phyloP scores from a whole-genome alignment of 192 early-diverging fungal genomes.

The Backusella morwellensis region DNA sequence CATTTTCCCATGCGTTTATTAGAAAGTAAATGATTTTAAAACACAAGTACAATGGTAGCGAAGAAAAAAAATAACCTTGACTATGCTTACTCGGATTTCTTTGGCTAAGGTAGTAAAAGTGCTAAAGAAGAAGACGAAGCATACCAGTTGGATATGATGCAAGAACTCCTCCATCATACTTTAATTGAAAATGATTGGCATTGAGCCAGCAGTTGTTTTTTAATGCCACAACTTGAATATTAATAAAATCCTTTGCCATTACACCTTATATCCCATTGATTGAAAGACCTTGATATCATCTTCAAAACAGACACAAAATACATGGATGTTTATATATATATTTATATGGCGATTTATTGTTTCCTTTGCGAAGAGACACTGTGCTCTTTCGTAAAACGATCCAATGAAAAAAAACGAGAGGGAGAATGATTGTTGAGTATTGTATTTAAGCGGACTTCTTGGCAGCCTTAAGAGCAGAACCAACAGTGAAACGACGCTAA shows the following conservation, averaged over 20 bases:
- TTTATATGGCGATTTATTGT: slow-evolving; percentile 2
- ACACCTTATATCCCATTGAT: neutral
- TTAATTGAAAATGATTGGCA: too few species aligned
- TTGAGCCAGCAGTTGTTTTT: too few species aligned
- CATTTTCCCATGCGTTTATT: too few species aligned
- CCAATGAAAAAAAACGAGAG: neutral
- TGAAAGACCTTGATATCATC: neutral
- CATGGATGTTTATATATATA: neutral
- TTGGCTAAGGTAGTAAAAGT: too few species aligned
- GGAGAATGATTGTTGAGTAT: neutral
- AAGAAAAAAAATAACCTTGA: too few species aligned
- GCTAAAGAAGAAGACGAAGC: too few species aligned
- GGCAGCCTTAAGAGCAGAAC: slow-evolving; percentile 22
- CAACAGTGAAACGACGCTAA: slow-evolving; percentile 33
- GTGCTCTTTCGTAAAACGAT: neutral
- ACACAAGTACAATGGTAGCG: too few species aligned
- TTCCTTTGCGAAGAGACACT: slow-evolving; percentile 1
- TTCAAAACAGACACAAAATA: neutral
- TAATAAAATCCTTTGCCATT: neutral
- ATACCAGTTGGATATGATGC: too few species aligned
- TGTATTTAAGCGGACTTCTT: slow-evolving; percentile 37
- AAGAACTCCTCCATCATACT: too few species aligned
- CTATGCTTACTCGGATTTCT: too few species aligned
- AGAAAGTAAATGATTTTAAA: too few species aligned
- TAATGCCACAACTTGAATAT: too few species aligned